These are phyloP conservation scores for Hypsizygus marmoreus DNA, from an alignment of 768 basidiomycete species.

Conservation along the genomic window DNA sequence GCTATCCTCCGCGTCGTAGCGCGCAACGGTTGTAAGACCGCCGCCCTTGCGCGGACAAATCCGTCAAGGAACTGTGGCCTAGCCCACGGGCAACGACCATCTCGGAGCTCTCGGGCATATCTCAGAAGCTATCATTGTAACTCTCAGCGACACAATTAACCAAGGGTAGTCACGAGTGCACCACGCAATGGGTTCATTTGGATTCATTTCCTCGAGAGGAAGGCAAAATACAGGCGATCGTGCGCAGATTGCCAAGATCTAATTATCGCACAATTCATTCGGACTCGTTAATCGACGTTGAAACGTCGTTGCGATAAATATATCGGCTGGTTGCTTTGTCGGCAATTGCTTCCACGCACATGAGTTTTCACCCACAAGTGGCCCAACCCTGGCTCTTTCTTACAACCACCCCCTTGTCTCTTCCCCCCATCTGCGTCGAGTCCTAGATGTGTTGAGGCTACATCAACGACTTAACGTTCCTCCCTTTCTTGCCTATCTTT, in stretches of 20 bases:
- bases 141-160: conserved; percentile 4
- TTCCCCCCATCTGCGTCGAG: conserved; percentile 24
- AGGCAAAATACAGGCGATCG: conserved; percentile 11
- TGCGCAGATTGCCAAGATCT: conserved; percentile 14
- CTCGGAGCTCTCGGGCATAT: conserved; percentile 20
- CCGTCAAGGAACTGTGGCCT: neutral
- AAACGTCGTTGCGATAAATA: conserved; percentile 19
- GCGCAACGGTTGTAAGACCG: conserved; percentile 17
- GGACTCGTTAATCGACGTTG: conserved; percentile 10
- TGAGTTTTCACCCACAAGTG: conserved; percentile 21
- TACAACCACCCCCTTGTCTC: conserved; percentile 23
- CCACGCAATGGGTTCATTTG: neutral
- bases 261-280: conserved; percentile 6
- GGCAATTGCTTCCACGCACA: conserved; percentile 20
- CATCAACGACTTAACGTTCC: conserved; percentile 37
- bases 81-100: no score
- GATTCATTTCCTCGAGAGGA: no score
- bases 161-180: conserved; percentile 14
- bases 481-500: conserved; percentile 31
- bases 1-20: conserved; percentile 13
- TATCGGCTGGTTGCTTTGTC: conserved; percentile 19
- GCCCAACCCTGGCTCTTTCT: conserved; percentile 20
- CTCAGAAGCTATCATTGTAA: conserved; percentile 1
- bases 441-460: conserved; percentile 47
- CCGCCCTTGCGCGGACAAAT: conserved; percentile 14